Percentiles rank a stretch among this genome's conserved stretches.
Conservation (phyloP, 768 basidiomycete species). For the Leucosporidium scottii region DNA sequence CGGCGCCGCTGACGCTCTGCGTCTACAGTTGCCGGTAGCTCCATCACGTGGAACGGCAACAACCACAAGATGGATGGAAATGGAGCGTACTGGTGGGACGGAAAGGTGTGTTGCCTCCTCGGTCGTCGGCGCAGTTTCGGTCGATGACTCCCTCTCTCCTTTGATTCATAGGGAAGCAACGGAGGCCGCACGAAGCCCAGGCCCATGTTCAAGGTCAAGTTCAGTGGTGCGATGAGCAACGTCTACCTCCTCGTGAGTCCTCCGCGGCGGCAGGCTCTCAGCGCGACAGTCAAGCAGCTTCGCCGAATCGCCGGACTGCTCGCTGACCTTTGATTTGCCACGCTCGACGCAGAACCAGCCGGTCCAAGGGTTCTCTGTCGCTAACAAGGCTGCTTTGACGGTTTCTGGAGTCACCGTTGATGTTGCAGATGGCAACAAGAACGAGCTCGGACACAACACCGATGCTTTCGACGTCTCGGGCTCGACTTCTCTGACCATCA, state of each 20-base stretch:
- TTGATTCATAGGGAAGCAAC: not conserved
- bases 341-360: constrained; percentile 4
- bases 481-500: not conserved
- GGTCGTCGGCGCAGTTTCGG: not conserved
- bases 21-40: not conserved
- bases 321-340: too few relatives aligned
- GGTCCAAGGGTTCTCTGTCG: constrained; percentile 3
- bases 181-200: constrained; percentile 10
- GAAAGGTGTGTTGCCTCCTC: not conserved
- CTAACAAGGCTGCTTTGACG: not conserved
- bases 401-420: not conserved
- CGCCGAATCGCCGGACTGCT: too few relatives aligned
- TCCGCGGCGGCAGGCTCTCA: accelerated
- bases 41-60: not conserved
- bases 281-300: too few relatives aligned
- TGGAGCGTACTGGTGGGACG: constrained; percentile 1
- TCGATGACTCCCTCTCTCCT: too few relatives aligned
- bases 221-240: not conserved
- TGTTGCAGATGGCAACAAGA: not conserved
- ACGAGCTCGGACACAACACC: not conserved
- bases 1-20: not conserved
- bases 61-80: not conserved
- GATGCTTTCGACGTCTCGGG: not conserved
- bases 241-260: constrained; percentile 2
- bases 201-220: constrained; percentile 2